phyloP scores from a whole-genome alignment of 75 land plant genomes.

The Pinus albicaulis region DNA sequence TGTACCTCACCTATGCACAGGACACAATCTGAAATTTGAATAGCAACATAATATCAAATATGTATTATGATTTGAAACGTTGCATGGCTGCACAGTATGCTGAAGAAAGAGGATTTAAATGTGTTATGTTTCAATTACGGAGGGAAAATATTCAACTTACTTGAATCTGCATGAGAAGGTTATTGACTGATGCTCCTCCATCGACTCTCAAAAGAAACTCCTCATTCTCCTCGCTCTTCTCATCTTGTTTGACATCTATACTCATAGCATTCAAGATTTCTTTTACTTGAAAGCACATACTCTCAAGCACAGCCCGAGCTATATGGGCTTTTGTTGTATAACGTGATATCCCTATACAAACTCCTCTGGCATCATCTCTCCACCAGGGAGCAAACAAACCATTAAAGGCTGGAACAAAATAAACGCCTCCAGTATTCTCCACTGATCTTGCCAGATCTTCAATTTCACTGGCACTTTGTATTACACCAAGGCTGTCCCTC shows the following conservation, averaged over 20 bases:
- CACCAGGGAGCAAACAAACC: slow-evolving; percentile 99
- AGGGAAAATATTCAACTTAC: slow-evolving; percentile 22
- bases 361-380: slow-evolving; percentile 98
- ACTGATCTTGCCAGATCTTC: slow-evolving; percentile 73
- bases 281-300: slow-evolving; percentile 96
- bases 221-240: slow-evolving; percentile 29
- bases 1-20: too few relatives aligned
- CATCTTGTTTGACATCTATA: slow-evolving; percentile 62
- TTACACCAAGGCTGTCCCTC: slow-evolving; percentile 86
- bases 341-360: slow-evolving; percentile 88
- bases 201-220: slow-evolving; percentile 86
- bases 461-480: slow-evolving; percentile 71
- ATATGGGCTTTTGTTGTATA: slow-evolving; percentile 89
- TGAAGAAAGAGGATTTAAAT: not conserved
- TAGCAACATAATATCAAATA: too few relatives aligned
- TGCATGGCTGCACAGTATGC: not conserved
- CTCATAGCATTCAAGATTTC: slow-evolving; percentile 87
- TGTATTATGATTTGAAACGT: too few relatives aligned
- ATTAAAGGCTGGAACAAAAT: slow-evolving; percentile 97
- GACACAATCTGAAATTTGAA: too few relatives aligned
- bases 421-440: slow-evolving; percentile 78
- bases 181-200: slow-evolving; percentile 95
- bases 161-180: slow-evolving; percentile 95
- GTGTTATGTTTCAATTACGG: too few relatives aligned
- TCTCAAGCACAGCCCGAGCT: slow-evolving; percentile 87